Base-by-base conservation (phyloP, 2,329 filamentous ascomycete species). In the Elsinoe batatas region DNA sequence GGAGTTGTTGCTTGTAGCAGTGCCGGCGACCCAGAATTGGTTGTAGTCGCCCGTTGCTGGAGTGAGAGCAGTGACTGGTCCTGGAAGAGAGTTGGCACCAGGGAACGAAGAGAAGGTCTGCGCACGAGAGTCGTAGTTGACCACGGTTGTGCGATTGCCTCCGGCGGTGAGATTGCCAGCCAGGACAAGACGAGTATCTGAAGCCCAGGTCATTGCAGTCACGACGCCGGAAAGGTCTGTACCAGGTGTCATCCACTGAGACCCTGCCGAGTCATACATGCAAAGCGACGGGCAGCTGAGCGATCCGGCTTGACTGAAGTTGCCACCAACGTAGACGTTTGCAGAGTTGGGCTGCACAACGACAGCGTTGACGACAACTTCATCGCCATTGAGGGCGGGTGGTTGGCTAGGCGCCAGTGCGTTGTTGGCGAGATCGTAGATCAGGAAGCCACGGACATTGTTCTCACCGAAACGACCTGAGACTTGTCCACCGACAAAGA, bases 321-420 rank as follows among this genome's bases (percentile, higher is more conserved):
- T 82, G 32, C 93, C 93, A 36, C 86, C 91, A 32, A 98, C 86
- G 65, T 87, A 98, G 11, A 98, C 77, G 51, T 93, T 82, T 1
- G 78, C 76, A 15, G 82, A 83, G 55, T 79, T 79, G 0, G 88
- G 87, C 56, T 84, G 85, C 7, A 84, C 76, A 10, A 82, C 79
- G 62, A 98, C 89, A 26, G 87, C 76, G 57, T 88, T 85, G 40
- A 97, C 90, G 2, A 82, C 80, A 22, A 83, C 82, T 59, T 83
- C 79, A 5, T 76, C 74, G 12, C 91, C 91, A 10, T 77, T 77
- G 2, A 97, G 75, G 1, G 85, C 78, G 26, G 90, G 84, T 1
- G 91, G 88, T 64, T 96, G 90, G 1, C 76, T 78, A 56, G 75
- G 74, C 10, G 71, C 68, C 62, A 87, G 90, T 2, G 77, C 75